phyloP scores from a whole-genome alignment of 805 yeast species.

The Wickerhamiella lipophila region DNA sequence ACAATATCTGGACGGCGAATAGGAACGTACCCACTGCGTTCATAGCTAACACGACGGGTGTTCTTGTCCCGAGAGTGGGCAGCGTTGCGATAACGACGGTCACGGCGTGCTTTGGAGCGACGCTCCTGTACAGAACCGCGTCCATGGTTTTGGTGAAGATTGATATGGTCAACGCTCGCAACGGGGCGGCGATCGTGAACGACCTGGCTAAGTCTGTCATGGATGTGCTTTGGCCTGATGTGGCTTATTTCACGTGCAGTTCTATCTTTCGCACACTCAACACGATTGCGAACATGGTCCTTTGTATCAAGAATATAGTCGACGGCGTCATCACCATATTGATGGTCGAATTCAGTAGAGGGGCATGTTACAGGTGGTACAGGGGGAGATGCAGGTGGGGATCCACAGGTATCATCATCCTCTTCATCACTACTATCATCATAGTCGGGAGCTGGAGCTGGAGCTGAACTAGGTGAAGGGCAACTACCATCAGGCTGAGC shows the following conservation, averaged over 20 bases:
- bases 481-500: slow-evolving; percentile 1
- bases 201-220: slow-evolving; percentile 5
- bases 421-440: background rate
- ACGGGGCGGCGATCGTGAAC: slow-evolving; percentile 9
- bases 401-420: background rate
- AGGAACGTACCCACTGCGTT: background rate
- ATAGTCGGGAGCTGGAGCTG: background rate
- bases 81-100: slow-evolving; percentile 7
- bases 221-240: slow-evolving; percentile 4
- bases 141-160: slow-evolving; percentile 6
- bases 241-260: slow-evolving; percentile 7
- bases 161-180: slow-evolving; percentile 2
- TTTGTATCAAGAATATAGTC: slow-evolving; percentile 10
- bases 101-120: slow-evolving; percentile 5
- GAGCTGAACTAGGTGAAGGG: background rate
- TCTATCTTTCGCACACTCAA: slow-evolving; percentile 2
- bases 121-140: slow-evolving; percentile 1
- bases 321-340: slow-evolving; percentile 8
- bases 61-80: background rate
- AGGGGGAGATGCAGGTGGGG: background rate
- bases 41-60: background rate
- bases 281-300: slow-evolving; percentile 8
- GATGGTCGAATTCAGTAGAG: slow-evolving; percentile 7
- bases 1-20: slow-evolving; percentile 14
- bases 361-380: background rate